phyloP scores from a whole-genome alignment of 148 eudicot genomes.

The Suaeda aralocaspica region DNA sequence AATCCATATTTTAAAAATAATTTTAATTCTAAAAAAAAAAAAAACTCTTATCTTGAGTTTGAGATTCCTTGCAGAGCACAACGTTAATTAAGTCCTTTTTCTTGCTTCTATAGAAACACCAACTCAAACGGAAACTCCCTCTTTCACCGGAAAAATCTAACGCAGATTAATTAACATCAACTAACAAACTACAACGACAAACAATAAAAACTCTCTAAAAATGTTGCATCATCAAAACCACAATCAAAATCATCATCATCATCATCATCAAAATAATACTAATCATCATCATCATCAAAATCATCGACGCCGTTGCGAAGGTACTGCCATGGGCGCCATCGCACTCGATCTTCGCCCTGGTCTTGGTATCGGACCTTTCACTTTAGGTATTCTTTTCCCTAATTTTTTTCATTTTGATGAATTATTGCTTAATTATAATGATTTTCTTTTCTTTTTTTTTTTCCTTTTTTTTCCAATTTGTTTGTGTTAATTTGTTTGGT shows the following conservation, averaged over 20 bases:
- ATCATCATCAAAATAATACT: conserved; percentile 9
- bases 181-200: too few relatives aligned
- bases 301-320: conserved; percentile 66
- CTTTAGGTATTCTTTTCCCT: conserved; percentile 46
- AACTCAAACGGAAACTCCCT: too few relatives aligned
- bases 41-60: too few relatives aligned
- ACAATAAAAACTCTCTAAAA: not conserved
- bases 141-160: too few relatives aligned
- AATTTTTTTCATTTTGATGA: too few relatives aligned
- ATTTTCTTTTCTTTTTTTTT: not conserved
- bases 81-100: too few relatives aligned
- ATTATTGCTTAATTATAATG: too few relatives aligned
- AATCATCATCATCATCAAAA: conserved; percentile 30
- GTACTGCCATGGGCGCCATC: conserved; percentile 88
- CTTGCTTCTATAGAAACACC: too few relatives aligned
- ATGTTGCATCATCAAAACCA: conserved; percentile 11
- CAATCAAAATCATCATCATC: conserved; percentile 34
- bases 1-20: too few relatives aligned
- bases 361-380: conserved; percentile 75
- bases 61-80: too few relatives aligned
- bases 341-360: conserved; percentile 92
- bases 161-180: too few relatives aligned
- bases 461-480: not conserved
- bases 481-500: not conserved
- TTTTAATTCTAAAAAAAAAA: too few relatives aligned